These are phyloP conservation scores for Olyra latifolia DNA, from an alignment of 176 grass and related monocot genomes.

Conservation along the genomic window DNA sequence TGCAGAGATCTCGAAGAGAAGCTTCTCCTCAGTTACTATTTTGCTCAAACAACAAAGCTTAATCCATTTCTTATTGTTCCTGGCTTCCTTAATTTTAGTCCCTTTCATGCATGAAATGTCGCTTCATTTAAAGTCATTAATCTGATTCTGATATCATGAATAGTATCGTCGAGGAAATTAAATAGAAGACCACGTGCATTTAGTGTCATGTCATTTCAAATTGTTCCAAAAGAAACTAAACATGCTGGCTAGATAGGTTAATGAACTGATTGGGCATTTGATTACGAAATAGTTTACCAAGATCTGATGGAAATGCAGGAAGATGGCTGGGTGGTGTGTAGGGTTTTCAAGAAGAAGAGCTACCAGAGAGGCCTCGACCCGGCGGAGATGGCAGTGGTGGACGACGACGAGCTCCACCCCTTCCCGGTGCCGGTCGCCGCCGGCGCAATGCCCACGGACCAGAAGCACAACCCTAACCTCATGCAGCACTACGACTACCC, in stretches of 20 bases:
- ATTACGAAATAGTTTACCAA: neutral
- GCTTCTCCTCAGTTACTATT: neutral
- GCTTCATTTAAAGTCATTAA: neutral
- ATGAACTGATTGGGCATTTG: neutral
- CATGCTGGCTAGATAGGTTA: neutral
- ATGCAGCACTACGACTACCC: conserved; percentile 52
- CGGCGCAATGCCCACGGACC: conserved; percentile 23
- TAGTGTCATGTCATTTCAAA: neutral
- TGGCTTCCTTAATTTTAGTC: neutral
- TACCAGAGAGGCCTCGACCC: conserved; percentile 50
- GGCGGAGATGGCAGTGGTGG: conserved; percentile 32
- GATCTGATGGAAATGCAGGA: conserved; percentile 59
- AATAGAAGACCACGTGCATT: neutral
- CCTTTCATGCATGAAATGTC: neutral
- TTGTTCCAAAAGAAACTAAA: neutral
- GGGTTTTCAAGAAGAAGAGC: conserved; percentile 96
- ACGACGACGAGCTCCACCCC: conserved; percentile 62
- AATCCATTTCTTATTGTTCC: neutral
- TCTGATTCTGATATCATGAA: neutral
- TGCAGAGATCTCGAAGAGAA: neutral
- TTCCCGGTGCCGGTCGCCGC: conserved; percentile 11
- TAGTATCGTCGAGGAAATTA: neutral
- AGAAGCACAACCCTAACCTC: conserved; percentile 47
- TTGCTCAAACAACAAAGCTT: neutral
- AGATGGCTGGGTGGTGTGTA: conserved; percentile 99